phyloP scores from a whole-genome alignment of 148 eudicot species.

The Limonium bicolor region DNA sequence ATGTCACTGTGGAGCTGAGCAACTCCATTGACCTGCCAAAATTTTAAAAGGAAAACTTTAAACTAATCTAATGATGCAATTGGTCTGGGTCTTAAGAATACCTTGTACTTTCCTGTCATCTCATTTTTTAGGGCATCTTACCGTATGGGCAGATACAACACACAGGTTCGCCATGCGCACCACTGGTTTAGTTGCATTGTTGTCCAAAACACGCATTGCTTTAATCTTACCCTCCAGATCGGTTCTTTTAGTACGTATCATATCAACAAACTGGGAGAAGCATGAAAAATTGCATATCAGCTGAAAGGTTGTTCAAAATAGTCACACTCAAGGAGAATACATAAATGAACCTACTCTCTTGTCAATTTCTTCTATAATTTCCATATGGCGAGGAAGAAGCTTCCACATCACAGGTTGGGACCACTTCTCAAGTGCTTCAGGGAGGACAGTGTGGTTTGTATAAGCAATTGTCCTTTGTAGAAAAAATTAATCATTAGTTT shows the following conservation, averaged over 20 bases:
- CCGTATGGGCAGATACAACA: constrained; percentile 94
- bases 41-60: neutral
- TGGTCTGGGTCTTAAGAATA: neutral
- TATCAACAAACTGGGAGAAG: constrained; percentile 51
- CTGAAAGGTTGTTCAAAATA: too few species aligned
- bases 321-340: too few species aligned
- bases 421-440: constrained; percentile 98
- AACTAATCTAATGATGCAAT: neutral
- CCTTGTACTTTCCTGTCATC: neutral
- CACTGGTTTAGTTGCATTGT: constrained; percentile 79
- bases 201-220: constrained; percentile 64
- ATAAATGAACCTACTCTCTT: constrained; percentile 37
- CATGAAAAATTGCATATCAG: too few species aligned
- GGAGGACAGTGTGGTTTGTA: constrained; percentile 98
- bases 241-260: constrained; percentile 51
- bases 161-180: constrained; percentile 97
- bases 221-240: constrained; percentile 66
- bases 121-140: constrained; percentile 17
- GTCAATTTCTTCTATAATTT: constrained; percentile 90
- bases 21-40: constrained; percentile 91
- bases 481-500: neutral
- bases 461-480: constrained; percentile 79
- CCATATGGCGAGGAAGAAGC: constrained; percentile 99
- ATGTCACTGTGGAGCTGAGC: constrained; percentile 99
- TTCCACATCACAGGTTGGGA: constrained; percentile 91